Conservation (phyloP, 1,284 basidiomycete species). For the Cryptococcus maquisensis region DNA sequence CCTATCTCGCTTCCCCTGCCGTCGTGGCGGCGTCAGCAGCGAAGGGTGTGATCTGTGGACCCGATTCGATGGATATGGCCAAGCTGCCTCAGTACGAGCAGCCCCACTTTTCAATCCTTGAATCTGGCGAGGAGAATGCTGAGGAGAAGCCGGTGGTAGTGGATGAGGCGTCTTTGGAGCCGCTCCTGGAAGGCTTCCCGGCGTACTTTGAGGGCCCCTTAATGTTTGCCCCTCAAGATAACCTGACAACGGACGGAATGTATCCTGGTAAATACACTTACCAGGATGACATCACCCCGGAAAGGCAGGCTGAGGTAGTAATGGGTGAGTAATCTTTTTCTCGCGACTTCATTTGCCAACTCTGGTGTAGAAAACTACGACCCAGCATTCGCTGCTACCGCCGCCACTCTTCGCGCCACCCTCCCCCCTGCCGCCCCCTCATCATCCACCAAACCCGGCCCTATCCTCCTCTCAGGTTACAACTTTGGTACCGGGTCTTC, state of each 20-base stretch:
- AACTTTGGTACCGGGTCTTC: conserved; percentile 99
- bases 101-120: conserved; percentile 49
- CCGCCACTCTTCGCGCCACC: conserved; percentile 57
- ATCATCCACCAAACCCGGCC: conserved; percentile 52
- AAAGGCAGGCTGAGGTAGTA: conserved; percentile 91
- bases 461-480: conserved; percentile 86
- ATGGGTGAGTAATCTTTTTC: conserved; percentile 45
- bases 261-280: conserved; percentile 99
- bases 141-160: conserved; percentile 20
- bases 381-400: conserved; percentile 71
- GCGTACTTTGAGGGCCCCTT: conserved; percentile 74
- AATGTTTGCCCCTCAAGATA: conserved; percentile 92
- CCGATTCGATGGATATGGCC: conserved; percentile 62
- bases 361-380: conserved; percentile 81
- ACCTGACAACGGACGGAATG: conserved; percentile 96
- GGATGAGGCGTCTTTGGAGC: conserved; percentile 58
- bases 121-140: conserved; percentile 9
- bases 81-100: conserved; percentile 54
- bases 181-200: conserved; percentile 77
- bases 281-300: conserved; percentile 96
- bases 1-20: conserved; percentile 92
- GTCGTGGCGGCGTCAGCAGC: conserved; percentile 95
- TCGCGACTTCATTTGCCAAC: background rate
- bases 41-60: conserved; percentile 85
- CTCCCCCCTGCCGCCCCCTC: conserved; percentile 21